Evolutionary conservation across 805 yeast genomes (phyloP).

Genomic region (Pichia phayaonensis): DNA sequence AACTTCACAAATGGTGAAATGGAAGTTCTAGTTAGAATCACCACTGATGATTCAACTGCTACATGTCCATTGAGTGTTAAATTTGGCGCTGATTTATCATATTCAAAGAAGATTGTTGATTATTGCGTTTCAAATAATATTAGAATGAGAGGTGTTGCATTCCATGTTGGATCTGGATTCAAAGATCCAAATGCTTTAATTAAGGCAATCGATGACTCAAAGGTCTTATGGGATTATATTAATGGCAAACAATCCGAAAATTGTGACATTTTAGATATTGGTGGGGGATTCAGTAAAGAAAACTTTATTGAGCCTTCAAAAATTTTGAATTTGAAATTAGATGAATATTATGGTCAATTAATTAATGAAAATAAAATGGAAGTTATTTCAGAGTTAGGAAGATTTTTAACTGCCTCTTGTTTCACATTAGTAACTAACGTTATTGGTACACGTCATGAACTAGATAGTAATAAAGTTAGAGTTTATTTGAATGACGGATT

Average conservation of each 20-base stretch:
- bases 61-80: constrained; percentile 82
- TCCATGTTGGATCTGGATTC: constrained; percentile 95
- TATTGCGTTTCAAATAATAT: constrained; percentile 56
- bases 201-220: constrained; percentile 68
- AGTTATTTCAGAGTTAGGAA: constrained; percentile 90
- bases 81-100: constrained; percentile 68
- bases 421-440: constrained; percentile 80
- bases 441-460: constrained; percentile 62
- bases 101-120: constrained; percentile 48
- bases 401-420: constrained; percentile 78
- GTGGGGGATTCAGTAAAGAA: constrained; percentile 81
- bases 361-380: constrained; percentile 25
- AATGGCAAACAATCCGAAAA: constrained; percentile 32
- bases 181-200: constrained; percentile 57
- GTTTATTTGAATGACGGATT: constrained; percentile 90
- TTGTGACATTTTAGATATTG: constrained; percentile 62
- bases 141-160: constrained; percentile 76
- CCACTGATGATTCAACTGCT: constrained; percentile 84
- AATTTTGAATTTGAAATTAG: constrained; percentile 50
- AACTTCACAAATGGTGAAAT: constrained; percentile 48
- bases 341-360: constrained; percentile 47
- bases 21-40: constrained; percentile 64
- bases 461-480: constrained; percentile 43
- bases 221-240: constrained; percentile 57
- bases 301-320: constrained; percentile 50